Conservation (phyloP, 2,329 filamentous ascomycete genomes). For the Corynespora cassiicola region DNA sequence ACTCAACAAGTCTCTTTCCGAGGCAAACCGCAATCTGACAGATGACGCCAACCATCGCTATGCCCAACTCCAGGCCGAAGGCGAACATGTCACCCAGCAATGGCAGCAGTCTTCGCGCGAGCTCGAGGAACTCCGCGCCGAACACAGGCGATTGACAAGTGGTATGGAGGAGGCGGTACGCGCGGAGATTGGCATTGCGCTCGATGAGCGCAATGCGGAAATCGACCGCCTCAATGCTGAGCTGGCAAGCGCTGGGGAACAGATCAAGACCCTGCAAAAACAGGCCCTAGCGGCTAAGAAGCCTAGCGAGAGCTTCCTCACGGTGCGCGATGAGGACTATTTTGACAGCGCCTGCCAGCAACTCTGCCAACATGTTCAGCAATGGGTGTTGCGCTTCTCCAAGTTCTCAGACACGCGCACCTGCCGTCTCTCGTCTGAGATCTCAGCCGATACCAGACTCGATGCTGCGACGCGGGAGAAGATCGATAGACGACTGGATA, state of each 20-base stretch:
- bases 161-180: conserved; percentile 69
- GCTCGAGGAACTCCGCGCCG: conserved; percentile 70
- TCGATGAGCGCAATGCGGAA: conserved; percentile 85
- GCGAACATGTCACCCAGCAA: conserved; percentile 60
- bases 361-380: conserved; percentile 92
- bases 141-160: conserved; percentile 67
- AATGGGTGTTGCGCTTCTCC: conserved; percentile 97
- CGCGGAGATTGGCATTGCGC: conserved; percentile 66
- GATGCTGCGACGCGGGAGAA: conserved; percentile 65
- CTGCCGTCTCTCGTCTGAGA: conserved; percentile 81
- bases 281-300: conserved; percentile 64
- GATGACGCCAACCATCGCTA: conserved; percentile 78
- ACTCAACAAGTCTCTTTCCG: conserved; percentile 79
- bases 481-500: conserved; percentile 92
- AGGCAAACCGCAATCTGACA: conserved; percentile 78
- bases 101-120: conserved; percentile 70
- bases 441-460: conserved; percentile 67
- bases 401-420: conserved; percentile 94
- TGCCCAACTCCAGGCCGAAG: conserved; percentile 69
- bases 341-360: conserved; percentile 94
- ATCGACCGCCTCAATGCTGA: conserved; percentile 79
- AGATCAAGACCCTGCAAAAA: conserved; percentile 65
- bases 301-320: conserved; percentile 75
- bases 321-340: conserved; percentile 87
- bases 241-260: conserved; percentile 72